Base-by-base conservation (phyloP, 208 protist genomes). In the Trypanosoma grayi region DNA sequence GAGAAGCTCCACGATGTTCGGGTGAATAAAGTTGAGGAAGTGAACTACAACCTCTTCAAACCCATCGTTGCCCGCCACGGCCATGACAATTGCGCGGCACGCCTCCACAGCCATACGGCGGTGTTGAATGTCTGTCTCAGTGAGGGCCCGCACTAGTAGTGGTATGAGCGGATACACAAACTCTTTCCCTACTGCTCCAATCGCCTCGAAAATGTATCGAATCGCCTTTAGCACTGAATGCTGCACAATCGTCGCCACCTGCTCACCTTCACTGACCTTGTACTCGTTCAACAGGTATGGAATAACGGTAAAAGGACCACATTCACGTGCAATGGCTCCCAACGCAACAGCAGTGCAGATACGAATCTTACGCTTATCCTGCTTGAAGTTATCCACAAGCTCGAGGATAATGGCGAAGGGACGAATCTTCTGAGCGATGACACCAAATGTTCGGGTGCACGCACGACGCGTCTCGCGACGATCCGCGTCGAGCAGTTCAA, bases 331-430 rank as follows among this genome's bases (percentile, higher is more conserved):
- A 14, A 99, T 98, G 70, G 99, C 98, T 46, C 97, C 98, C 57
- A 99, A 98, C 14, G 99, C 99, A 4, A 99, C 94, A 7, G 98
- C 99, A 8, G 98, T 99, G 87, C 98, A 99, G 31, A 99, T 98
- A 57, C 99, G 86, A 53, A 99, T 98, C 75, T 99, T 98, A 39
- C 99, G 87, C 77, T 99, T 99, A 81, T 99, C 98, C 45, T 97
- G 86, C 52, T 98, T 94, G 31, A 99, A 94, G 80, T 99, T 99
- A 69, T 99, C 99, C 0, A 99, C 83, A 14, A 99, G 88, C 45
- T 98, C 98, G 16, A 97, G 80, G 20, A 99, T 89, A 48, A 99
- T 99, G 63, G 99, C 98, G 53, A 98, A 98, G 24, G 98, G 99
- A 30, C 98, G 94, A 70, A 99, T 99, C 14, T 94, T 97, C 53